phyloP scores from a whole-genome alignment of 176 grass and related monocot species.

The Zoysia pacifica region DNA sequence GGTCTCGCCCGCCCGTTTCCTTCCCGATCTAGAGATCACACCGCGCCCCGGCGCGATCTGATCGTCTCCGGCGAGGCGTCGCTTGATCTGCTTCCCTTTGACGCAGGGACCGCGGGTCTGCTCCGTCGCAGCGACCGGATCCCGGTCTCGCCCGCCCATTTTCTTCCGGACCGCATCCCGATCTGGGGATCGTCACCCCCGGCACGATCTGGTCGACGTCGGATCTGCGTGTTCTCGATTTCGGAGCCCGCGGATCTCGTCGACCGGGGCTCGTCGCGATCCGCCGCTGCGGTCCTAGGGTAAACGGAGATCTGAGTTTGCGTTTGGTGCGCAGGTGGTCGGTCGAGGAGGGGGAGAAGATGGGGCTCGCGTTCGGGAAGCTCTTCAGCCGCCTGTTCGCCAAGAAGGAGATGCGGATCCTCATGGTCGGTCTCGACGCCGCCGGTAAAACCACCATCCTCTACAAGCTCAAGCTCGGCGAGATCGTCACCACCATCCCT shows the following conservation, averaged over 20 bases:
- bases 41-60: no score
- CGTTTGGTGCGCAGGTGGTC: not conserved
- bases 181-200: not conserved
- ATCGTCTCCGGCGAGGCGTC: no score
- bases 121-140: no score
- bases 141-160: not conserved
- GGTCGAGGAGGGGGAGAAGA: slow-evolving; percentile 15
- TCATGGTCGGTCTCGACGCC: slow-evolving; percentile 74
- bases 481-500: slow-evolving; percentile 83
- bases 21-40: no score
- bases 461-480: slow-evolving; percentile 82
- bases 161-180: not conserved
- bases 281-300: not conserved
- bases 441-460: slow-evolving; percentile 83
- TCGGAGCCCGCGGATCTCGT: not conserved
- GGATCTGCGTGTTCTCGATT: no score
- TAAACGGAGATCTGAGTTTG: not conserved
- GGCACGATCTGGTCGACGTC: not conserved
- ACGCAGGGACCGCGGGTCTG: no score
- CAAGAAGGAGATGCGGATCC: slow-evolving; percentile 79
- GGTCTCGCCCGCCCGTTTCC: not conserved
- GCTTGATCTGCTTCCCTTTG: no score
- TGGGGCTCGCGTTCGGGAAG: slow-evolving; percentile 76
- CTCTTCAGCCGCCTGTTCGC: slow-evolving; percentile 75
- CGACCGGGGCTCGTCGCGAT: not conserved